Base-by-base conservation (phyloP, 768 basidiomycete genomes). In the Pisolithus albus region DNA sequence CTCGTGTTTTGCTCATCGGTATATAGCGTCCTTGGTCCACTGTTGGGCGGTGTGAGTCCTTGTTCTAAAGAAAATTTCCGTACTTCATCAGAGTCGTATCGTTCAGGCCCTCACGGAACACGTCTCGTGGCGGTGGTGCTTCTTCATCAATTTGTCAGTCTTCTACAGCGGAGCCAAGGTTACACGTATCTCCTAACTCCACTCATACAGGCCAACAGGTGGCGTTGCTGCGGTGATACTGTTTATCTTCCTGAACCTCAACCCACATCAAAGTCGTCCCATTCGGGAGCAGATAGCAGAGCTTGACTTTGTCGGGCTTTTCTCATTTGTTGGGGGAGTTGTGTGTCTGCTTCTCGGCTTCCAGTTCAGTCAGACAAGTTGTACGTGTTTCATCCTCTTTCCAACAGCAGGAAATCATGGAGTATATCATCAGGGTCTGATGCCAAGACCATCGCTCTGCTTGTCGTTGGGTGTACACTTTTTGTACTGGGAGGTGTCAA, bases 61-160 rank as follows among this genome's bases (percentile, higher is more conserved):
- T 26, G n/a, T 41, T 34, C 2, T 1, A 28, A 21, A 18, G 46
- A 0, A 15, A 38, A 44, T 41, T 7, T 46, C 36, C 40, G 28
- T 40, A 45, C 50, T 52, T 54, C 37, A 55, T 51, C 38, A 50
- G 50, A 7, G 16, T 26, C 26, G 23, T 16, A 45, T 41, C 36
- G 23, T 13, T 44, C 55, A 85, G 84, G 82, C 68, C 11, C 79
- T 91, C 52, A 80, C 87, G 0, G 81, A 89, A 60, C 83, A 86
- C 61, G 82, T 82, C 16, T 74, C 81, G 1, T 92, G 89, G 89
- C 69, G 89, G 70, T 91, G 89, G 89, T 86, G 84, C 62, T 88
- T 88, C 67, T 86, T 80, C 62, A 83, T 88, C 57, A 88, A 87
- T 58, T 58, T 88, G 84, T 84, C 61, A 51, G 80, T 55, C n/a